Evolutionary conservation across 441 rosid genomes (phyloP), one percentile per base, ranked within the genome.

Genomic region (Monsonia emarginata): DNA sequence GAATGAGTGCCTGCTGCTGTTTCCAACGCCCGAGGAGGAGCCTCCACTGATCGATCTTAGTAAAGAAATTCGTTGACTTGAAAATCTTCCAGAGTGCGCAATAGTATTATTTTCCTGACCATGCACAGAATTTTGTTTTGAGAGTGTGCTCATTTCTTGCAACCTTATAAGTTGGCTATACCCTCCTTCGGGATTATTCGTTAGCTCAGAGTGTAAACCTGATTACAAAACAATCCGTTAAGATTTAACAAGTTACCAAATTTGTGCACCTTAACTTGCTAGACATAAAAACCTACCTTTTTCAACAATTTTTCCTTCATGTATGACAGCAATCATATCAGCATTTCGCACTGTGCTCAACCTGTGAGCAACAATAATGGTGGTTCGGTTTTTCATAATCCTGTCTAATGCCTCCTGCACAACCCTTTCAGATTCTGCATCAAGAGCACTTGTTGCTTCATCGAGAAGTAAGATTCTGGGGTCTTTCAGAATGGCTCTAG

Each of bases 401-500:
- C 75, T 86, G 54, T 72, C 89, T 1, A 90, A 68, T 14, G 96
- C 89, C 56, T 82, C 89, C 69, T 90, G 96, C 32, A 88, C 94
- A 22, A 83, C 63, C 4, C 82, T 76, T 74, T 90, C 90, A 0
- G 92, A 90, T 69, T 86, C 94, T 3, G 91, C 85, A 79, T 90
- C 92, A 28, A 89, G 76, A 48, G 94, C 86, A 22, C 94, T 89
- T 30, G 91, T 86, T 16, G 90, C 96, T 79, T 90, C 97, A 54
- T 88, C 95, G 7, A 90, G 63, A 60, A 90, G 95, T 31, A 88
- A 73, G 66, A 88, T 86, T 40, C 86, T 65, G 0, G 91, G 97
- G 28, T 88, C 79, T 66, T 86, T 90, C 2, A 88, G 40, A 16
- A 88, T 84, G 9, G 96, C 97, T 75, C 96, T 86, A 0, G 97